These are phyloP conservation scores for Parastagonospora nodorum DNA, from an alignment of 2,329 filamentous ascomycete genomes.

Conservation along the genomic window DNA sequence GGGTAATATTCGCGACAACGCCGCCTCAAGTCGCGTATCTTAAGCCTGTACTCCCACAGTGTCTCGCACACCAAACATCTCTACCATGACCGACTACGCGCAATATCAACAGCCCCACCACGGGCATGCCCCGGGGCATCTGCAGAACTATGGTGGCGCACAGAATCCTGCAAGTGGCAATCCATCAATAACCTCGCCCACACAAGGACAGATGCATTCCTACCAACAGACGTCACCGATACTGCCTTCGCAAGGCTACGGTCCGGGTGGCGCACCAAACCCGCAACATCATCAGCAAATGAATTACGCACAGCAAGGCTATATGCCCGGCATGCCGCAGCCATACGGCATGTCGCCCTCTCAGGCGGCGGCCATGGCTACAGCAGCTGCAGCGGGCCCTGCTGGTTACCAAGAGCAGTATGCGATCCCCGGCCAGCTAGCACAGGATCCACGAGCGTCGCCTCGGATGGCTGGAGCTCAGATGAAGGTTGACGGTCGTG, in stretches of 20 bases:
- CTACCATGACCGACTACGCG: slow-evolving; percentile 54
- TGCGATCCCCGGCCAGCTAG: slow-evolving; percentile 64
- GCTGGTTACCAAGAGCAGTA: slow-evolving; percentile 66
- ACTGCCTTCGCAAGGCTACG: slow-evolving; percentile 72
- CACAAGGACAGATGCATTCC: slow-evolving; percentile 59
- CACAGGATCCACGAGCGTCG: slow-evolving; percentile 65
- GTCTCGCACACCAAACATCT: slow-evolving; percentile 21
- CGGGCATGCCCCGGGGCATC: slow-evolving; percentile 48
- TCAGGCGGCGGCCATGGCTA: slow-evolving; percentile 91
- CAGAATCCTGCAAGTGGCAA: slow-evolving; percentile 44
- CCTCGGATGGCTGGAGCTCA: slow-evolving; percentile 73
- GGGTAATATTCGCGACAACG: slow-evolving; percentile 35
- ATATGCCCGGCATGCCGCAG: slow-evolving; percentile 73
- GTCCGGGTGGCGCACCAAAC: slow-evolving; percentile 68
- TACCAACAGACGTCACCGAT: slow-evolving; percentile 77
- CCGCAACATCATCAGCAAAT: slow-evolving; percentile 69
- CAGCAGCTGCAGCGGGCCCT: slow-evolving; percentile 86
- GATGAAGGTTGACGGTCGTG: slow-evolving; percentile 70
- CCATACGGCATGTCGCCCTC: slow-evolving; percentile 79
- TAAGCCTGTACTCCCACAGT: slow-evolving; percentile 29
- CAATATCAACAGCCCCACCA: slow-evolving; percentile 56
- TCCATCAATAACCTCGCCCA: slow-evolving; percentile 70
- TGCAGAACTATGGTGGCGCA: slow-evolving; percentile 46
- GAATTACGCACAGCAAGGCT: slow-evolving; percentile 82
- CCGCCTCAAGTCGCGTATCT: slow-evolving; percentile 31